phyloP scores from a whole-genome alignment of 176 grass and related monocot species.

The Eragrostis nindensis region DNA sequence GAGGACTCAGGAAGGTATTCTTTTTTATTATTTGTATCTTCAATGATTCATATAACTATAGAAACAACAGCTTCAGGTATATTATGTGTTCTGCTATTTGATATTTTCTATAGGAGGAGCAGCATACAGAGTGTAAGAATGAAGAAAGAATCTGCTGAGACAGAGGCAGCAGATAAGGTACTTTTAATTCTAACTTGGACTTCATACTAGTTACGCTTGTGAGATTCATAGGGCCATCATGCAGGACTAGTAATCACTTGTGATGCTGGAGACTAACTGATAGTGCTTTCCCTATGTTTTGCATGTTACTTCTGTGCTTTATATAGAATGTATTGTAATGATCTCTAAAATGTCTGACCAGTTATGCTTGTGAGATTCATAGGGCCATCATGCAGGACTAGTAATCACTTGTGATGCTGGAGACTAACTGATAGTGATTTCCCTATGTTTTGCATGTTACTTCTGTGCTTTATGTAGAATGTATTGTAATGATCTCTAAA shows the following conservation, averaged over 20 bases:
- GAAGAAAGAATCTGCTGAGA: slow-evolving; percentile 77
- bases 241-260: background rate
- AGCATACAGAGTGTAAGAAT: slow-evolving; percentile 56
- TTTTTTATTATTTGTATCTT: slow-evolving; percentile 24
- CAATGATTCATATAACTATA: slow-evolving; percentile 1
- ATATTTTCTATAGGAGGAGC: slow-evolving; percentile 55
- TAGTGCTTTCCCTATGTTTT: background rate
- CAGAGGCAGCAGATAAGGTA: slow-evolving; percentile 58
- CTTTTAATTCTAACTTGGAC: background rate
- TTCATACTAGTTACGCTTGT: slow-evolving; percentile 18
- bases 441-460: background rate
- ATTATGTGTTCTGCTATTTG: slow-evolving; percentile 7
- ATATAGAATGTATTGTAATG: background rate
- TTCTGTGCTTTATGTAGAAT: background rate
- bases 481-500: background rate
- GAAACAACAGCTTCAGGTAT: background rate
- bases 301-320: background rate
- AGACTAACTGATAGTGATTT: background rate
- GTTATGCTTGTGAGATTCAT: slow-evolving; percentile 15
- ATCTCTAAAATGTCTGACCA: background rate
- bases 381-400: background rate
- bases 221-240: background rate
- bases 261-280: background rate
- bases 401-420: no score
- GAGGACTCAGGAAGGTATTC: slow-evolving; percentile 68